Conservation (phyloP, 1,284 basidiomycete genomes). For the Irpex lacteus region DNA sequence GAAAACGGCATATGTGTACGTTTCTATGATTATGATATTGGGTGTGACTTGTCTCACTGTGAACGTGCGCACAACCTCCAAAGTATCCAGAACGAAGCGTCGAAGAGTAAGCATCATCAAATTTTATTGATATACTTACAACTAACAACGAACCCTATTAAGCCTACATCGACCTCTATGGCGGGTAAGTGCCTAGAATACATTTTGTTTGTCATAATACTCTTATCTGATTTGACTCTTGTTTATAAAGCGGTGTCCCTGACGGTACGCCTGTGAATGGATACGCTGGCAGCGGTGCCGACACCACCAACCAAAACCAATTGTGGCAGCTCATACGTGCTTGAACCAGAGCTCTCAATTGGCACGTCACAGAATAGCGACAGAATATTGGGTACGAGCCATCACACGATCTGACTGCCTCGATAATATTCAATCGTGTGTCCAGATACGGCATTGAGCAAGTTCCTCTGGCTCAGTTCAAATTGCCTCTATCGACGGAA, state of each 20-base stretch:
- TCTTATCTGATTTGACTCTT: background rate
- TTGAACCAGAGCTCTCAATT: background rate
- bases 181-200: background rate
- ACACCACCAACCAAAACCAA: background rate
- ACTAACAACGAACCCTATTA: background rate
- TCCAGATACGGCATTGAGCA: too few species aligned
- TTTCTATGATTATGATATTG: background rate
- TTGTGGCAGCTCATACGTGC: background rate
- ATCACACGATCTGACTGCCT: too few species aligned
- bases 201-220: background rate
- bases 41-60: background rate
- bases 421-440: too few species aligned
- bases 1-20: background rate
- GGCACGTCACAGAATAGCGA: too few species aligned
- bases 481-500: too few species aligned
- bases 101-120: background rate
- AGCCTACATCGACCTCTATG: background rate
- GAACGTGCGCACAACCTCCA: background rate
- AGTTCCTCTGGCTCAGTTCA: too few species aligned
- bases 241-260: background rate
- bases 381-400: too few species aligned
- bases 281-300: background rate
- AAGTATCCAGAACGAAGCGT: background rate
- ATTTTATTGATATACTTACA: background rate
- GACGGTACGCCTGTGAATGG: background rate